phyloP scores from a whole-genome alignment of 2,329 filamentous ascomycete species.

The Podosphaera fusca region DNA sequence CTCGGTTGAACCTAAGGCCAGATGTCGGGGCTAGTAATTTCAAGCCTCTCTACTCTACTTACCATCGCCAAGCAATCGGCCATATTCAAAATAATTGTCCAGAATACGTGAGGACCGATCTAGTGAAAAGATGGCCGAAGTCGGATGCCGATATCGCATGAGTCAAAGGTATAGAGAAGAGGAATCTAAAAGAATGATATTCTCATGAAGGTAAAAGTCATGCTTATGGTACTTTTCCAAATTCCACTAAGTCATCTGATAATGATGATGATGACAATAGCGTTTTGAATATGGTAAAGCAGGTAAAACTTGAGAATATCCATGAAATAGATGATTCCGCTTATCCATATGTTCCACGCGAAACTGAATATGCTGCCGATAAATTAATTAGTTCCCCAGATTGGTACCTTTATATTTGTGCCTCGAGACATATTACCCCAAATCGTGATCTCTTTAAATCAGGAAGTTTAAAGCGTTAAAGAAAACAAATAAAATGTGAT shows the following conservation, averaged over 20 bases:
- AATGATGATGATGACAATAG: neutral
- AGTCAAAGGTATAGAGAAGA: neutral
- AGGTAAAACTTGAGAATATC: too few species aligned
- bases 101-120: neutral
- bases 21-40: too few species aligned
- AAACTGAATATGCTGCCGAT: neutral
- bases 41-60: neutral
- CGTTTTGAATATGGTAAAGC: too few species aligned
- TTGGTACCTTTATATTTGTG: too few species aligned
- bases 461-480: too few species aligned
- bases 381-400: too few species aligned
- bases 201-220: neutral
- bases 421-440: too few species aligned
- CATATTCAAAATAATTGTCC: neutral
- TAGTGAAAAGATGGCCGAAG: neutral
- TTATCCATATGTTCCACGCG: neutral
- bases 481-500: too few species aligned
- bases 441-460: too few species aligned
- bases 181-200: neutral
- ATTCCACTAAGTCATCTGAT: neutral
- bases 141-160: neutral
- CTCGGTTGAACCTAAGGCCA: too few species aligned
- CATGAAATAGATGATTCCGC: too few species aligned
- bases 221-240: neutral
- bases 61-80: neutral